Evolutionary conservation across 73 alveolate species (phyloP), one percentile per base, ranked within the genome.

Genomic region (Stentor roeselii): DNA sequence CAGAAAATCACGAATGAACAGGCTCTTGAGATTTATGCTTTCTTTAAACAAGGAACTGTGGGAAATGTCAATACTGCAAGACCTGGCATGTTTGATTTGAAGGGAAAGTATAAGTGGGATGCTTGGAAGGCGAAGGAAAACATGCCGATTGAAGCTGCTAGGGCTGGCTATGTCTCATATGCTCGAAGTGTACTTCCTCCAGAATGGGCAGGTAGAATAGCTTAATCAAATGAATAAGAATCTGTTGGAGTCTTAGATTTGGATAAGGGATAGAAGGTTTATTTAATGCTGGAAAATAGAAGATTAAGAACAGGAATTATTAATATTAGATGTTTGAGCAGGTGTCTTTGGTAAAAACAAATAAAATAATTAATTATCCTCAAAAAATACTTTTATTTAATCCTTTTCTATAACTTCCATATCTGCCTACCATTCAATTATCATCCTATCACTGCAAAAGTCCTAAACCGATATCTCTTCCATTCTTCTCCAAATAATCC

Each of bases 91-190:
- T 85, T 96, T 50, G 98, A 93, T 92, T 75, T 86, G 74, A 96
- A 94, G 89, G 99, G 97, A 38, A 96, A 90, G 87, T 93, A 96
- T 60, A 96, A 96, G 78, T 96, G 98, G 98, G 98, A 96, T 59
- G 98, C 98, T 2, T 96, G 99, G 99, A 95, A 88, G 60, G 92
- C 92, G 6, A 88, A 75, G 76, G 93, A 93, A 67, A 98, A 97
- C 60, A 86, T 84, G 77, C 59, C 92, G 36, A 39, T 88, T 76
- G 96, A 92, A 36, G 96, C 87, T 30, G 99, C 99, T 42, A 87
- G 85, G 93, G 78, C 80, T 39, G 92, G 86, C 82, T 95, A 95
- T 90, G 94, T 95, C 60, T 92, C 80, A 6, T 83, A 89, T 35
- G 98, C 92, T 75, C 61, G 84, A 59, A 75, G 89, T 42, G 84